Percentiles rank a stretch among this genome's conserved stretches.
These are phyloP conservation scores for Neurospora cerealis DNA, from an alignment of 495 filamentous ascomycete genomes.

Conservation along the genomic window DNA sequence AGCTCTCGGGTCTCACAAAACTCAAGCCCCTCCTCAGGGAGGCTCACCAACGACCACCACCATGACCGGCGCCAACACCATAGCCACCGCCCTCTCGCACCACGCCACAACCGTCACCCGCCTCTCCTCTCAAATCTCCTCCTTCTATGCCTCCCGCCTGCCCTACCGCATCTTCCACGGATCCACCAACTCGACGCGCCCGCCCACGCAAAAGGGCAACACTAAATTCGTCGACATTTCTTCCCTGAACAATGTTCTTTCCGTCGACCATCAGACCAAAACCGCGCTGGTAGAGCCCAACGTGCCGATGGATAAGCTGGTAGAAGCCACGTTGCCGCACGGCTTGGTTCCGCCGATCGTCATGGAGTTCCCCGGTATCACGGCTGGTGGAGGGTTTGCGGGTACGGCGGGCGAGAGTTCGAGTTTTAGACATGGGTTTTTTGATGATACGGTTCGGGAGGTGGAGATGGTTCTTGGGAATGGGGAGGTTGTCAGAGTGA, in stretches of 20 bases:
- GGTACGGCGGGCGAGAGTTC: conserved; percentile 51
- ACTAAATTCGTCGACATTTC: conserved; percentile 32
- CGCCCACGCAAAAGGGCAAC: conserved; percentile 31
- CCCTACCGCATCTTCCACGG: conserved; percentile 73
- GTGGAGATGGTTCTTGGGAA: conserved; percentile 53
- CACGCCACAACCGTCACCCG: background rate
- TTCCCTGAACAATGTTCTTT: conserved; percentile 24
- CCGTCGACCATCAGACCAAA: conserved; percentile 27
- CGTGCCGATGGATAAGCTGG: conserved; percentile 54
- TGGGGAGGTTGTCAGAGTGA: conserved; percentile 35
- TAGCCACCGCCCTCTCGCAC: conserved; percentile 49
- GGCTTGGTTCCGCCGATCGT: conserved; percentile 48
- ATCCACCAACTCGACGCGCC: conserved; percentile 63
- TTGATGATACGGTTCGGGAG: conserved; percentile 41
- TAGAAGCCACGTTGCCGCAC: conserved; percentile 40
- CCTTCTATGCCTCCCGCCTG: background rate
- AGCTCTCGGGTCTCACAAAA: too few species aligned
- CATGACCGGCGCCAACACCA: conserved; percentile 24
- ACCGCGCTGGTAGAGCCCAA: conserved; percentile 52
- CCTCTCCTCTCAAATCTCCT: background rate
- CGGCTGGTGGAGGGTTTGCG: conserved; percentile 51
- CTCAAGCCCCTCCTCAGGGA: too few species aligned
- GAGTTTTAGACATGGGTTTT: conserved; percentile 47
- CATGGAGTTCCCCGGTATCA: conserved; percentile 57
- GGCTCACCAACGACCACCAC: too few species aligned